Percentiles rank a stretch among this genome's conserved stretches.
Conservation (phyloP, 495 filamentous ascomycete genomes). For the Penicillium nucicola region DNA sequence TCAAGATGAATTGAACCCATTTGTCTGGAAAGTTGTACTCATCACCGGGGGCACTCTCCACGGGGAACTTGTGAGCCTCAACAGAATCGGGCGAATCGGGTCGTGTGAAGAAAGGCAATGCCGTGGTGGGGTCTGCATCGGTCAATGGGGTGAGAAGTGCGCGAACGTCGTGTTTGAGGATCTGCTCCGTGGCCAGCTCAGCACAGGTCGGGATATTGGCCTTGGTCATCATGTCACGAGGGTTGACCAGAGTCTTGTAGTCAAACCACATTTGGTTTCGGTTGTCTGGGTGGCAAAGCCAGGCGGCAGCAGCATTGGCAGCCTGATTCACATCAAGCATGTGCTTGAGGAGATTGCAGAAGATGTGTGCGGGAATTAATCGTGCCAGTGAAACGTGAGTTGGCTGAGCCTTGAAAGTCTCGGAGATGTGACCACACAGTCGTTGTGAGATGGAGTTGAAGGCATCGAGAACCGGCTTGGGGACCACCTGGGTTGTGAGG, state of each 20-base stretch:
- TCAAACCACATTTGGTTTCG: constrained; percentile 84
- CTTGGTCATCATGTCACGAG: constrained; percentile 47
- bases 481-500: constrained; percentile 84
- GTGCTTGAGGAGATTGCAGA: constrained; percentile 78
- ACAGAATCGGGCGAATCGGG: constrained; percentile 41
- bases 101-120: constrained; percentile 37
- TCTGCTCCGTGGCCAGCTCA: constrained; percentile 52
- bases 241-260: constrained; percentile 77
- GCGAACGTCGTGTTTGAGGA: constrained; percentile 72
- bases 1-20: constrained; percentile 79
- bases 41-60: constrained; percentile 34
- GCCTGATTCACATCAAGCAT: constrained; percentile 87
- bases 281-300: constrained; percentile 48
- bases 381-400: constrained; percentile 81
- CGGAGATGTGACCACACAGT: constrained; percentile 70
- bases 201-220: constrained; percentile 43
- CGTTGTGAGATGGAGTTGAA: constrained; percentile 79
- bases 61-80: constrained; percentile 32
- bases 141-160: constrained; percentile 55
- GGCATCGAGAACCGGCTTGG: constrained; percentile 75
- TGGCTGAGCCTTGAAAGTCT: constrained; percentile 77
- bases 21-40: constrained; percentile 72
- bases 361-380: constrained; percentile 82
- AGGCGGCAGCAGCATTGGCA: constrained; percentile 54
- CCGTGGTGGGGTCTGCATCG: constrained; percentile 27